Evolutionary conservation across 345 rosid species (phyloP), one percentile per base, ranked within the genome.

Genomic region (Crucihimalaya himalaica): DNA sequence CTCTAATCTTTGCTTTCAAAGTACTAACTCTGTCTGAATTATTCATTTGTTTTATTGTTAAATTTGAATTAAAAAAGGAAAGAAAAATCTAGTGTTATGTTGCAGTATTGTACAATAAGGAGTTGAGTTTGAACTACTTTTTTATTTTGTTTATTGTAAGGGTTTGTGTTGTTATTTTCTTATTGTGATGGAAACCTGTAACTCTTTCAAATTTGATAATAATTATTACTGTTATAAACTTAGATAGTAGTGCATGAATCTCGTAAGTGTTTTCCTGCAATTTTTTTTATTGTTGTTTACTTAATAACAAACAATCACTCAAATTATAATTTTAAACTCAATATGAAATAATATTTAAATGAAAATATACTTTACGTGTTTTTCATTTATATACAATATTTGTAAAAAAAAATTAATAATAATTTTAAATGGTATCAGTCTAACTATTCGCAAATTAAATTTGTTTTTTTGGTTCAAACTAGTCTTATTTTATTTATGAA

Each of bases 131-230:
- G 65, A 64, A n/a, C 25, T 32, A 21, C 10, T 64, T 28, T 1
- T 1, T 28, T n/a, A n/a, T n/a, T 43, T 25, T 21, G 13, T 58
- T 35, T 47, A 28, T 48, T 50, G 1, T 59, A 39, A 66, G 56
- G 65, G 65, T 57, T 48, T 58, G 52, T 50, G 52, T 50, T 67
- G 73, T 74, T 39, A 27, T 59, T 52, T 55, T 56, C 1, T 31
- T 32, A 13, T 45, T 66, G 34, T 74, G 54, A 47, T 56, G 19
- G 19, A 35, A 56, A 46, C 18, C 4, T 74, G 73, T 74, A 73
- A 66, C 32, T 73, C 37, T 58, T 65, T 25, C 63, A 54, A 72
- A 63, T 47, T 56, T 47, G 18, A 56, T 65, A 25, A 65, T 73
- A 66, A 34, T 25, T 46, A 43, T 31, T 54, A 20, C 3, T 63